Evolutionary conservation across 2,329 filamentous ascomycete species (phyloP), one percentile per base, ranked within the genome.

Genomic region (Colletotrichum noveboracense): DNA sequence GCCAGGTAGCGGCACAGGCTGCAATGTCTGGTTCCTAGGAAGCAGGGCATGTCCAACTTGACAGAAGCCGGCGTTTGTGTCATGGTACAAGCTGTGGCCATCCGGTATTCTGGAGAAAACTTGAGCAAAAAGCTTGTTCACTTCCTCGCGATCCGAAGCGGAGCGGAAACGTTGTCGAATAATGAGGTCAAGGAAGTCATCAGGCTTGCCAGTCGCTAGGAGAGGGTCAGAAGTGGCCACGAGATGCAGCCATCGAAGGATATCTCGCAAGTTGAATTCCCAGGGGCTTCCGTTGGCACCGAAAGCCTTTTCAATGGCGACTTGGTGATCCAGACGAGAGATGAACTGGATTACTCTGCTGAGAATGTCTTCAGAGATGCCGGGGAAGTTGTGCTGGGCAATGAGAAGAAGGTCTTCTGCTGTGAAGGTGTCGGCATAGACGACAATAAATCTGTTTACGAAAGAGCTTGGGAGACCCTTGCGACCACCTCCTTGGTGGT

Each of bases 371-470:
- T 86, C 79, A 1, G 91, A 84, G 26, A 96, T 89, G 2, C 86
- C 82, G 0, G 95, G 93, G 81, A 95, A 98, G 76, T 94, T 92
- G 79, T 94, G 94, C 30, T 90, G 88, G 62, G 96, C 97, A 77
- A 99, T 98, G 62, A 94, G 87, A 75, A 93, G 90, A 75, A 99
- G 86, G 86, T 99, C 97, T 36, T 95, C 90, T 30, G 94, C 89
- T 18, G 91, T 94, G 82, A 99, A 97, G 6, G 96, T 91, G 81
- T 99, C 97, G 74, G 97, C 96, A 85, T 98, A 98, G 0, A 99
- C 97, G 21, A 99, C 96, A 48, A 97, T 97, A 83, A 99, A 99
- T 61, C 97, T 94, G 83, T 99, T 98, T 77, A 99, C 97, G 81
- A 99, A 99, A 1, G 97, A 98, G 73, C 94, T 94, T 2, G 97